Base-by-base conservation (phyloP, 1,284 basidiomycete species). In the Gomphus sp. region DNA sequence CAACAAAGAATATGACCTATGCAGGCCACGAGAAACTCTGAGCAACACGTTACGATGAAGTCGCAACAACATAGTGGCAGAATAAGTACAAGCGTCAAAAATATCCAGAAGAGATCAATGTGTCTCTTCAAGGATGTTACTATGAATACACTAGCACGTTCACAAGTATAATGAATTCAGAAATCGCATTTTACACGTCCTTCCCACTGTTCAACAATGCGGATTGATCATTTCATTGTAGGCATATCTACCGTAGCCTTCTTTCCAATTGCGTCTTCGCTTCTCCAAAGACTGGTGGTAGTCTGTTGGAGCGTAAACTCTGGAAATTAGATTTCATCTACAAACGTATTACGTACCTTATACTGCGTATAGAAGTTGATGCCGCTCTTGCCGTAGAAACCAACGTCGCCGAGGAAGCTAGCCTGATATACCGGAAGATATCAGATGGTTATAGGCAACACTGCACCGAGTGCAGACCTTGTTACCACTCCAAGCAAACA, bases 401-500 rank as follows among this genome's bases (percentile, higher is more conserved):
- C 84, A 55, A 92, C 82, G 66, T 94, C 91, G 34, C 96, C 96
- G 62, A 96, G 74, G 64, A 90, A 88, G 65, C 89, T 91, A 48
- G 81, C 92, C 70, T 76, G 76, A 47, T 25, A 71, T 73, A 74
- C 39, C 74, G 76, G 56, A 71, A 72, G 74, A 74, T 76, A 62
- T 70, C 67, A 67, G 67, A 79, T 62, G 1, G 16, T 37, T 45
- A n/a, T 34, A 31, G 12, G 55, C 43, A 57, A 41, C 10, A 9
- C 12, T 16, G 14, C 53, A n/a, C 58, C 31, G 28, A 11, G 36
- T 70, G 48, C 67, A 65, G 53, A 80, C 85, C 77, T 93, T 94
- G 74, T 92, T 93, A 51, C 92, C 93, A 66, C 85, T 89, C 91
- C 91, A 95, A 25, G 91, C 81, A 72, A 93, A 95, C 92, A 97